Evolutionary conservation across 176 grass and related monocot genomes (phyloP).

Genomic region (Thalia dealbata): DNA sequence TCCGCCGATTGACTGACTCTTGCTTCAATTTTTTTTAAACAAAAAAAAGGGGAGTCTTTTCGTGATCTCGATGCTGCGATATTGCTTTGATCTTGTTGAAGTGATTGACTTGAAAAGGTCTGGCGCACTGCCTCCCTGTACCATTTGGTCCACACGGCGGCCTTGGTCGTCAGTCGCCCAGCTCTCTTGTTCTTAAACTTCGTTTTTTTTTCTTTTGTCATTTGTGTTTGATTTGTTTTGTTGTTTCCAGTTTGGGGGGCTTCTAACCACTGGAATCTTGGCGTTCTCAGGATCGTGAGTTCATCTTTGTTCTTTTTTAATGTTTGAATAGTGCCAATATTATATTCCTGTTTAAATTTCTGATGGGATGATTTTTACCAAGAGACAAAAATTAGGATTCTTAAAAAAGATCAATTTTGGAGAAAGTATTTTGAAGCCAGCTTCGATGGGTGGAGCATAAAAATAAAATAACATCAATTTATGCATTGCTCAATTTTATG

Average conservation of each 20-base stretch:
- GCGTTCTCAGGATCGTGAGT: constrained; percentile 93
- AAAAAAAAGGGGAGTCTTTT: not conserved
- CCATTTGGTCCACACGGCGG: constrained; percentile 83
- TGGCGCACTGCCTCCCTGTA: constrained; percentile 89
- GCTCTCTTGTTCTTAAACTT: not conserved
- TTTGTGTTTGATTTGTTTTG: not conserved
- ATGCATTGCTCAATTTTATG: too few species aligned
- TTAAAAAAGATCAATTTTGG: too few species aligned
- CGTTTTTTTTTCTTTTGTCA: not conserved
- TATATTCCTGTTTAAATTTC: too few species aligned
- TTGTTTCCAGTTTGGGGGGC: constrained; percentile 68
- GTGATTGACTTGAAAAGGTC: constrained; percentile 32
- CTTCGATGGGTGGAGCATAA: too few species aligned
- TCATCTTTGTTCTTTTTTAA: not conserved
- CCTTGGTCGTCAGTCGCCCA: constrained; percentile 50
- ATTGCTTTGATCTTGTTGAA: not conserved
- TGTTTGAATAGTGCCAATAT: not conserved
- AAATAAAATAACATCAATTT: too few species aligned
- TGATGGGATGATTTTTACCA: too few species aligned
- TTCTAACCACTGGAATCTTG: constrained; percentile 69
- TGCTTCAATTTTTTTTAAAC: not conserved
- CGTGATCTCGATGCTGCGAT: not conserved
- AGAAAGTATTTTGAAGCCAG: too few species aligned
- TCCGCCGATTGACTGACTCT: constrained; percentile 8
- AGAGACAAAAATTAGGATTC: too few species aligned